A percentile compares a stretch with the other conserved stretches of the same genome.
These are phyloP conservation scores for Calonectria ilicicola DNA, from an alignment of 2,329 filamentous ascomycete species.

Conservation along the genomic window DNA sequence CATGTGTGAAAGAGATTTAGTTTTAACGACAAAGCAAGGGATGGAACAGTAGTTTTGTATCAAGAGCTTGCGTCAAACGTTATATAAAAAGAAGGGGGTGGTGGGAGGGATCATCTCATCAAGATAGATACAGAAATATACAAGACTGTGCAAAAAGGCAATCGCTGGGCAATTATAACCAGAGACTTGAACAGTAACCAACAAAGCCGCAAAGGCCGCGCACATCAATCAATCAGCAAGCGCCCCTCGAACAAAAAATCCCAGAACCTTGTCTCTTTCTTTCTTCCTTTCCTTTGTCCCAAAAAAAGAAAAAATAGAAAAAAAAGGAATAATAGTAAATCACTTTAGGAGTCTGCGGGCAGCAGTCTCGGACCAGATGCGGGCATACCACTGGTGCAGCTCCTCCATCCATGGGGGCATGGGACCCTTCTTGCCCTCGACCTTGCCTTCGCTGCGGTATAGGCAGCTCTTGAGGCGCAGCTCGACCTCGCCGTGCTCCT, in stretches of 20 bases:
- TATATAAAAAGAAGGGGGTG: background rate
- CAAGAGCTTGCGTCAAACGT: background rate
- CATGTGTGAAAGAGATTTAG: background rate
- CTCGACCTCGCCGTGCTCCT: slow-evolving; percentile 69
- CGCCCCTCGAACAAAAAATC: too few species aligned
- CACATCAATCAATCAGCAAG: background rate
- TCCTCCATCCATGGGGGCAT: slow-evolving; percentile 46
- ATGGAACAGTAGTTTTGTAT: background rate
- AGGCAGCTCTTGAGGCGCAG: slow-evolving; percentile 74
- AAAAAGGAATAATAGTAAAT: background rate
- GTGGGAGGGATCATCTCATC: background rate
- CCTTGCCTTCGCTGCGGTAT: slow-evolving; percentile 59
- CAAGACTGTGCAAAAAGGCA: slow-evolving; percentile 3
- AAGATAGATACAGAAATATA: slow-evolving; percentile 9
- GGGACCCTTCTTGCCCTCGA: slow-evolving; percentile 48
- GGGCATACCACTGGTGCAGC: slow-evolving; percentile 55
- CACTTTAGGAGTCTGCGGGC: slow-evolving; percentile 52
- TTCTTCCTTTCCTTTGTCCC: background rate
- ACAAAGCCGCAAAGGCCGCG: background rate
- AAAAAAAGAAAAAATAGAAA: background rate
- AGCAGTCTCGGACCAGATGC: slow-evolving; percentile 54
- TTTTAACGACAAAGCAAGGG: background rate
- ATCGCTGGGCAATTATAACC: slow-evolving; percentile 2
- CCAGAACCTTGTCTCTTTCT: background rate
- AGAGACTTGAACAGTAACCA: background rate